Evolutionary conservation across 192 early-diverging fungal genomes (phyloP).

Genomic region (Backusella mclennaniae): DNA sequence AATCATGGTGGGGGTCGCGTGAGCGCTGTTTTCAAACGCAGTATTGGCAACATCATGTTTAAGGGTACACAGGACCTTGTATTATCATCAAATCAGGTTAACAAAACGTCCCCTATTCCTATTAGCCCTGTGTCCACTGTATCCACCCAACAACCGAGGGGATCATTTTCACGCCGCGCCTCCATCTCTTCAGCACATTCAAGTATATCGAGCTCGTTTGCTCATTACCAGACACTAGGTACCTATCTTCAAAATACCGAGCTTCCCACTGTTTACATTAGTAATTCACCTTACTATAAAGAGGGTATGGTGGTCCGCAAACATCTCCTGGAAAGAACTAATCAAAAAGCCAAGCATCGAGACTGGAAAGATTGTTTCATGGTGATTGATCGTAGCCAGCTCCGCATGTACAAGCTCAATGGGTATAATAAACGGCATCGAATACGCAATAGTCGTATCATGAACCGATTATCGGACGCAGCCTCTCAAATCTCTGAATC

Average conservation of each 20-base stretch:
- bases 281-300: constrained; percentile 45
- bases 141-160: background rate
- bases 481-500: background rate
- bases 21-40: constrained; percentile 20
- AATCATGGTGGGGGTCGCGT: background rate
- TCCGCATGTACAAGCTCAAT: constrained; percentile 61
- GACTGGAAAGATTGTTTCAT: constrained; percentile 85
- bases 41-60: constrained; percentile 23
- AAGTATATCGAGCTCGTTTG: background rate
- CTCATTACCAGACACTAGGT: constrained; percentile 5
- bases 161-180: background rate
- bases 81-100: background rate
- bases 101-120: background rate
- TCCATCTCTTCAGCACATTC: constrained; percentile 8
- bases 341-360: constrained; percentile 77
- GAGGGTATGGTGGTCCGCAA: constrained; percentile 85
- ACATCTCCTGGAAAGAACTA: constrained; percentile 73
- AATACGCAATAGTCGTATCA: background rate
- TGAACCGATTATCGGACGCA: constrained; percentile 10
- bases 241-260: constrained; percentile 16
- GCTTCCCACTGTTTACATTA: constrained; percentile 16
- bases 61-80: constrained; percentile 11
- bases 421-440: background rate
- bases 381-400: constrained; percentile 68
- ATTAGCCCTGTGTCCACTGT: background rate